These are phyloP conservation scores for Heterobasidion parviporum DNA, from an alignment of 1,284 basidiomycete species.

Conservation along the genomic window DNA sequence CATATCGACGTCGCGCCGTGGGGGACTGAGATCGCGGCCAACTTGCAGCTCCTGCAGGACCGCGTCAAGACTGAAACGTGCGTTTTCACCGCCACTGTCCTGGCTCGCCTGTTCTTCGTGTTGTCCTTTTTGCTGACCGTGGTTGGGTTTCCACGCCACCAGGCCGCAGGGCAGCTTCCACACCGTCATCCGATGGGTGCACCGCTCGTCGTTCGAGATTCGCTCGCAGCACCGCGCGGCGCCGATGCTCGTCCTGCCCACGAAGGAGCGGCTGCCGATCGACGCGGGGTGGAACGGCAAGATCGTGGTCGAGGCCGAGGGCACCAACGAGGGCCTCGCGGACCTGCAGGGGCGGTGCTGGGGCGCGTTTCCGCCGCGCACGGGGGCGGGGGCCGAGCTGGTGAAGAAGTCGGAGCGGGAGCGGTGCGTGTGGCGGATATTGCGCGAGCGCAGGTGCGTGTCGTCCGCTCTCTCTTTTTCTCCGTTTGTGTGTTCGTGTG, in stretches of 20 bases:
- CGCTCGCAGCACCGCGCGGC: constrained; percentile 27
- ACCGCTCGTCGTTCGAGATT: constrained; percentile 66
- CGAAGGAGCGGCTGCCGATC: constrained; percentile 34
- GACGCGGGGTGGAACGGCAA: constrained; percentile 75
- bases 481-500: neutral
- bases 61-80: constrained; percentile 73
- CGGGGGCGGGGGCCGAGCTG: neutral
- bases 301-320: constrained; percentile 73
- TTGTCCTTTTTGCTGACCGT: neutral
- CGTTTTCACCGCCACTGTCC: constrained; percentile 18
- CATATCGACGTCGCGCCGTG: constrained; percentile 69
- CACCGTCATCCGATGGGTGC: constrained; percentile 75
- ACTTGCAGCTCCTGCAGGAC: constrained; percentile 70
- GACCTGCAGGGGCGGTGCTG: constrained; percentile 70
- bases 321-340: constrained; percentile 73
- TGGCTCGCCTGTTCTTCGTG: neutral
- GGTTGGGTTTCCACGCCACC: neutral
- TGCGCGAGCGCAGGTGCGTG: constrained; percentile 69
- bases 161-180: constrained; percentile 71
- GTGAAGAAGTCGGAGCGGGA: constrained; percentile 36
- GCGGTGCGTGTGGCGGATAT: constrained; percentile 56
- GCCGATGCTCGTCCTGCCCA: constrained; percentile 11
- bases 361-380: constrained; percentile 52
- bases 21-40: constrained; percentile 64
- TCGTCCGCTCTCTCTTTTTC: neutral